Evolutionary conservation across 768 basidiomycete species (phyloP).

Genomic region (Tremella mesenterica): DNA sequence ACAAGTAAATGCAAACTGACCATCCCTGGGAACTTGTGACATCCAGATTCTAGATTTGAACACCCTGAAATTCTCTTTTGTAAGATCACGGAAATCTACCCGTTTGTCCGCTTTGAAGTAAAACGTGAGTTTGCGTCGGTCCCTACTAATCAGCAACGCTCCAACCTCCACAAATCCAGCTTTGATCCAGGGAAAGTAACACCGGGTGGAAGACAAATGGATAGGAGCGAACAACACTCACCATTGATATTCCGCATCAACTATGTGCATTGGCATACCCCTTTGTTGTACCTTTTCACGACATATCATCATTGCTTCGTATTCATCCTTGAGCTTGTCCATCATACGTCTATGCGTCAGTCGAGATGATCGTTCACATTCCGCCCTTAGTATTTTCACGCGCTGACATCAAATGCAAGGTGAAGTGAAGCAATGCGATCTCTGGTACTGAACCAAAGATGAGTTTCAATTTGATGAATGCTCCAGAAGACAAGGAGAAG

Average conservation of each 20-base stretch:
- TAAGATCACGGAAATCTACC: conserved; percentile 85
- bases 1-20: too few species aligned
- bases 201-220: not conserved
- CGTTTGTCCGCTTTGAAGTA: conserved; percentile 94
- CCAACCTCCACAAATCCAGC: not conserved
- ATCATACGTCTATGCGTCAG: conserved; percentile 56
- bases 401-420: too few species aligned
- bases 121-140: conserved; percentile 94
- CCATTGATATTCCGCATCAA: conserved; percentile 99
- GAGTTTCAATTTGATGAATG: not conserved
- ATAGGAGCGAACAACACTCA: conserved; percentile 44
- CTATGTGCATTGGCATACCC: conserved; percentile 95
- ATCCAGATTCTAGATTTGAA: conserved; percentile 38
- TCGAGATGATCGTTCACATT: not conserved
- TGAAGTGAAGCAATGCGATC: too few species aligned
- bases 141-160: conserved; percentile 51
- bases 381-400: too few species aligned
- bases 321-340: conserved; percentile 79
- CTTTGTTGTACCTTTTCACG: conserved; percentile 85
- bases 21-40: conserved; percentile 34
- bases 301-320: conserved; percentile 82
- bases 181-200: not conserved
- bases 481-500: not conserved
- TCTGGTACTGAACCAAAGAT: too few species aligned
- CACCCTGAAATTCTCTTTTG: conserved; percentile 79